Percentiles rank a stretch among this genome's conserved stretches.
phyloP scores from a whole-genome alignment of 2,329 filamentous ascomycete species.

The Endoconidiophora laricicola region DNA sequence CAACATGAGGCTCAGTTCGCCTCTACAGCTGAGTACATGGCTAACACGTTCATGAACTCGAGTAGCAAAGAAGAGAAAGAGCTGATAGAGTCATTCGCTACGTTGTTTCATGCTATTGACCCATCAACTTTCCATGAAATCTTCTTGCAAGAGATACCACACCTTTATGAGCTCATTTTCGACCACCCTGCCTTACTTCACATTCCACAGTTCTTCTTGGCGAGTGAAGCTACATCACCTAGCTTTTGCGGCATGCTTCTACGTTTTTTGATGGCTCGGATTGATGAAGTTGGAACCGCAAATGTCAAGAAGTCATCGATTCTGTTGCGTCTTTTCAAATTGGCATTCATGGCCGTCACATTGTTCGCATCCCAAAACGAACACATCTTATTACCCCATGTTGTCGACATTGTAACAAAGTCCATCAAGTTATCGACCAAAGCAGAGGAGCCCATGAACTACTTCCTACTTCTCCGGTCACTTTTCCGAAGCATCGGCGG shows the following conservation, averaged over 20 bases:
- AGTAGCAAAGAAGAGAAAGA: slow-evolving; percentile 96
- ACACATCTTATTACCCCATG: slow-evolving; percentile 83
- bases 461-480: slow-evolving; percentile 82
- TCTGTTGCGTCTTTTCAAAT: slow-evolving; percentile 81
- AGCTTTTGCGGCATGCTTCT: slow-evolving; percentile 97
- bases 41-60: slow-evolving; percentile 86
- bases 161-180: slow-evolving; percentile 94
- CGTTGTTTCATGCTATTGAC: slow-evolving; percentile 96
- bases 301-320: slow-evolving; percentile 90
- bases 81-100: slow-evolving; percentile 89
- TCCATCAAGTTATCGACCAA: slow-evolving; percentile 92
- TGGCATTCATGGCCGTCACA: slow-evolving; percentile 98
- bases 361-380: slow-evolving; percentile 91
- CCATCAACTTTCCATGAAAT: slow-evolving; percentile 97
- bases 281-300: slow-evolving; percentile 82
- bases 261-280: slow-evolving; percentile 91
- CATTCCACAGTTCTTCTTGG: slow-evolving; percentile 93
- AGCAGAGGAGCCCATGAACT: slow-evolving; percentile 96
- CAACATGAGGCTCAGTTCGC: slow-evolving; percentile 9
- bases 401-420: slow-evolving; percentile 92
- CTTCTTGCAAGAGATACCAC: slow-evolving; percentile 92
- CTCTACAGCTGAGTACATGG: slow-evolving; percentile 79
- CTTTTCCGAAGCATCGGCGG: slow-evolving; percentile 94
- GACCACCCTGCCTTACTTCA: slow-evolving; percentile 88
- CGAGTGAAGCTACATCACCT: slow-evolving; percentile 94